A percentile compares a stretch with the other conserved stretches of the same genome.
Evolutionary conservation across 73 alveolate species (phyloP).

Genomic region (Uronychia setigera): DNA sequence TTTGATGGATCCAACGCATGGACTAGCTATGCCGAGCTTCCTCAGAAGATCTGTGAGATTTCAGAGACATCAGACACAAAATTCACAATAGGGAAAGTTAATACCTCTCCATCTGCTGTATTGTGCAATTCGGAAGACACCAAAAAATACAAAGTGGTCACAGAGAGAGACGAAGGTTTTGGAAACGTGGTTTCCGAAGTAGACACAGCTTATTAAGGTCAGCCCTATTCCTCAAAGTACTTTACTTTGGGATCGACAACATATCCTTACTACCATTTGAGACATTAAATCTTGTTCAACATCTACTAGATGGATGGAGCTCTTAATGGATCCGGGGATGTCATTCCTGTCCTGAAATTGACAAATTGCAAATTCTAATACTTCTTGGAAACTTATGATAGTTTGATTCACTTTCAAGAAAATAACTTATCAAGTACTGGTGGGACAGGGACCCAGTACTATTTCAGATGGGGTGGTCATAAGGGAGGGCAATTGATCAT

Average conservation of each 20-base stretch:
- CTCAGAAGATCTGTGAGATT: neutral
- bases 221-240: neutral
- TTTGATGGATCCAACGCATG: neutral
- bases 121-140: no score
- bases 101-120: no score
- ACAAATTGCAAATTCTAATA: neutral
- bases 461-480: neutral
- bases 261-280: neutral
- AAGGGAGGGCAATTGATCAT: neutral
- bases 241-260: neutral
- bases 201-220: neutral
- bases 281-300: neutral
- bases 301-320: neutral
- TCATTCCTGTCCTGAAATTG: neutral
- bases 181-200: neutral
- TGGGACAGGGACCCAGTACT: neutral
- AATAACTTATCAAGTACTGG: neutral
- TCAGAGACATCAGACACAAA: neutral
- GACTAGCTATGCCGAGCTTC: neutral
- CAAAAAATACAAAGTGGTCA: neutral
- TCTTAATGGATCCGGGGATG: neutral
- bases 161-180: neutral
- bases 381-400: neutral
- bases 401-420: neutral
- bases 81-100: neutral